These are phyloP conservation scores for Trichoderma erinaceum DNA, from an alignment of 495 filamentous ascomycete species.

Conservation along the genomic window DNA sequence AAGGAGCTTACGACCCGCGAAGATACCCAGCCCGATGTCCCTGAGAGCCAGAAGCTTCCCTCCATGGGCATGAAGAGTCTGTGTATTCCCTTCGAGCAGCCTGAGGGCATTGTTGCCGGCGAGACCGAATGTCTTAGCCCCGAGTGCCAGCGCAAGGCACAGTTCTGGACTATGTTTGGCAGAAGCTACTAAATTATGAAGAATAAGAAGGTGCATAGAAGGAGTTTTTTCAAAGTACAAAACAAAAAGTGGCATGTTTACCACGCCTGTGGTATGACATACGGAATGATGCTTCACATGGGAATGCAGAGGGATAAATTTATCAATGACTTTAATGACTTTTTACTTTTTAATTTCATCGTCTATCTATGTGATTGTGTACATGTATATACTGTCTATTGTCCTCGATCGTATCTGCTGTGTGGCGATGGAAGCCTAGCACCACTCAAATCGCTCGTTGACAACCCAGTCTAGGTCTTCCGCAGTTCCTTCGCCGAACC, in stretches of 20 bases:
- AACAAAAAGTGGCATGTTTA: neutral
- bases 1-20: slow-evolving; percentile 78
- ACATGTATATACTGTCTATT: neutral
- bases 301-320: slow-evolving; percentile 10
- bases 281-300: neutral
- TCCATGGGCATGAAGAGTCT: slow-evolving; percentile 96
- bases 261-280: neutral
- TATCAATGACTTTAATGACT: neutral
- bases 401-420: neutral
- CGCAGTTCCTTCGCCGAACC: slow-evolving; percentile 41
- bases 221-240: neutral
- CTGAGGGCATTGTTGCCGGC: slow-evolving; percentile 66
- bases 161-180: slow-evolving; percentile 85
- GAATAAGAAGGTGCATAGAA: slow-evolving; percentile 5
- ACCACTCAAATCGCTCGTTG: slow-evolving; percentile 96
- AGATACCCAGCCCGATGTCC: slow-evolving; percentile 57
- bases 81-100: slow-evolving; percentile 97
- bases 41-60: slow-evolving; percentile 74
- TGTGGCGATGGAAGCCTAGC: slow-evolving; percentile 41
- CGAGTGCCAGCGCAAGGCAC: slow-evolving; percentile 63
- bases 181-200: slow-evolving; percentile 46
- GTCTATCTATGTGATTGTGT: slow-evolving; percentile 4
- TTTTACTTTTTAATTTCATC: neutral
- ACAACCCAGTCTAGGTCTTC: slow-evolving; percentile 71
- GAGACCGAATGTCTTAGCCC: slow-evolving; percentile 88